Evolutionary conservation across 2,329 filamentous ascomycete genomes (phyloP), one percentile per base, ranked within the genome.

Genomic region (Beauveria rudraprayagi): DNA sequence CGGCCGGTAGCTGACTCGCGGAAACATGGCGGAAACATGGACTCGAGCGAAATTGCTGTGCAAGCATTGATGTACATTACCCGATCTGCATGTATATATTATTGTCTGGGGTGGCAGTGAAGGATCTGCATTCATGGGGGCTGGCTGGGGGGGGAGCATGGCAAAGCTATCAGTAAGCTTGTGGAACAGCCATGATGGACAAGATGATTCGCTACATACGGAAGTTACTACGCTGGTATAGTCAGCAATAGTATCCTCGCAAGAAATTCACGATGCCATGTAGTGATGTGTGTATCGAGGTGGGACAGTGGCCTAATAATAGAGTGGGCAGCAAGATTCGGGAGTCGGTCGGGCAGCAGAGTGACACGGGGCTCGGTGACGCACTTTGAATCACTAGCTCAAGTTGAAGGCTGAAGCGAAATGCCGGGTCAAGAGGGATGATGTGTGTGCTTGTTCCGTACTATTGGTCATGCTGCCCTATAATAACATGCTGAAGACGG

Each of bases 31-130:
- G 41, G 40, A 34, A 44, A 34, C 14, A 48, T 9, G 28, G 28
- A 40, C 24, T 40, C 24, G 54, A 28, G 17, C 6, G 46, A 51
- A 10, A 26, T n/a, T 30, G 3, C 48, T 53, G 40, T 14, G 19
- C 26, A 37, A 43, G 56, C 48, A 53, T 47, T 37, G 1, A 41
- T 60, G 57, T 53, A 60, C 4, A 53, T 52, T 60, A 46, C 30
- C 14, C 37, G 28, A 46, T 53, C 26, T 60, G 48, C 34, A 43
- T 43, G 46, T 43, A 58, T 51, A 48, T 59, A 59, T 44, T 52
- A 59, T 44, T 52, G 16, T 53, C 43, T 54, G 10, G n/a, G 41
- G 41, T 19, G 24, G 26, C 8, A 46, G 53, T 26, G 44, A 17
- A 30, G 40, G 4, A 26, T 46, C 41, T 46, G 40, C 40, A 26